Evolutionary conservation across 306 rosid genomes (phyloP).

Genomic region (Neltuma alba): DNA sequence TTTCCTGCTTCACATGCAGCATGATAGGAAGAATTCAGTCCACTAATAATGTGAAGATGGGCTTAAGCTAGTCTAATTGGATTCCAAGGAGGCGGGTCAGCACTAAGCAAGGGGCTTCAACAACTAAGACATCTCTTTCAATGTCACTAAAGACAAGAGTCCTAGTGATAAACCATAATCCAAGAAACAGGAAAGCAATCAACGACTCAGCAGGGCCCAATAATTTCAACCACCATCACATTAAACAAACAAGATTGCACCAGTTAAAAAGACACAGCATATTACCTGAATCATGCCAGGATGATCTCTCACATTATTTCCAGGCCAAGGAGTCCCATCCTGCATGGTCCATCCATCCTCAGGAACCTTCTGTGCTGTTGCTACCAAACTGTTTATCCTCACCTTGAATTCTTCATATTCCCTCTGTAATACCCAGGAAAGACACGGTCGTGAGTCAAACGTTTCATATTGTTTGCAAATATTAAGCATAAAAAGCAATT

Average conservation of each 20-base stretch:
- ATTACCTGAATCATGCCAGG: slow-evolving; percentile 99
- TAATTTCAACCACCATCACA: neutral
- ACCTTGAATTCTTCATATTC: slow-evolving; percentile 97
- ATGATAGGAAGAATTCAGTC: slow-evolving; percentile 2
- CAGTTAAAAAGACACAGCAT: slow-evolving; percentile 20
- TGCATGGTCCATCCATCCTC: slow-evolving; percentile 99
- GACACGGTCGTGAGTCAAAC: slow-evolving; percentile 1
- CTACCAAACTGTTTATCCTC: slow-evolving; percentile 81
- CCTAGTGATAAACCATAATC: no score
- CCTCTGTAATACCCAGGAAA: slow-evolving; percentile 54
- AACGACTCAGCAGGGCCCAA: neutral
- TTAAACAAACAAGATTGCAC: neutral
- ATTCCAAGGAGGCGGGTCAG: neutral
- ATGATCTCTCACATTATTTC: slow-evolving; percentile 94
- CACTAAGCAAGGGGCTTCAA: neutral
- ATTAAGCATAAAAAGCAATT: neutral
- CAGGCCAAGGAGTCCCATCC: slow-evolving; percentile 99
- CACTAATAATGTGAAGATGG: neutral
- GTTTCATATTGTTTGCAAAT: neutral
- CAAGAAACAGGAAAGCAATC: neutral
- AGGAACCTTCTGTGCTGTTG: slow-evolving; percentile 89
- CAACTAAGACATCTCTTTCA: neutral
- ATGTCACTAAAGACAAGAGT: neutral
- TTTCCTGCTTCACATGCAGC: slow-evolving; percentile 13
- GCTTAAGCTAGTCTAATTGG: neutral